Base-by-base conservation (phyloP, 768 basidiomycete genomes). In the Boletus bicolor region DNA sequence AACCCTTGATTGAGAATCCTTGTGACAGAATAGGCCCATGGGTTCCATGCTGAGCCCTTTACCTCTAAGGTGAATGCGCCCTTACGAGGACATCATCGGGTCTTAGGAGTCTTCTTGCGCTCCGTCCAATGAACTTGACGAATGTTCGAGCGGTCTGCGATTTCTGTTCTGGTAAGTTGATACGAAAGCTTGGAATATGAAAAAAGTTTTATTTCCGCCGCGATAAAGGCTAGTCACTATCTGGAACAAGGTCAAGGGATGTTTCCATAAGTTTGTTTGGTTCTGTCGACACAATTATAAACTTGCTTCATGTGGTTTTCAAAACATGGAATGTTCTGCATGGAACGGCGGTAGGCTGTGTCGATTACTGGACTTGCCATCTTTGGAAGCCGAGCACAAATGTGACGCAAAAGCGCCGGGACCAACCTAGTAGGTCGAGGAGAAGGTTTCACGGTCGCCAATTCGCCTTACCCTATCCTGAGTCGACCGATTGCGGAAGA, bases 321-420 rank as follows among this genome's bases (percentile, higher is more conserved):
- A 51, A 44, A 53, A 44, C 39, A 50, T 58, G 56, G 66, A 69
- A 67, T 42, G 54, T 67, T 67, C 66, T 67, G 53, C 51, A 17
- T 64, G 49, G 67, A 69, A 68, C 53, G 34, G 35, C 43, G 41
- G 37, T 15, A 9, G 55, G 59, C 62, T 58, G 62, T 58, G 63
- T 46, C 19, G 48, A 66, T 58, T 62, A 55, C 51, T 58, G 14
- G 36, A 59, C 60, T 21, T 61, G 49, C 67, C 54, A 3, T 43
- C 49, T 59, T 53, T 24, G 62, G 67, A 26, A n/a, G 19, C 15
- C 4, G 21, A 34, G 42, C n/a, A 21, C 19, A 12, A 30, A 42
- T 26, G n/a, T 21, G 19, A 36, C 5, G 26, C n/a, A 12, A 30
- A 51, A 26, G 19, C 21, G 44, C 39, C 43, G 30, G 32, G 19